phyloP scores from a whole-genome alignment of 805 yeast genomes.

The Candida xyloterini region DNA sequence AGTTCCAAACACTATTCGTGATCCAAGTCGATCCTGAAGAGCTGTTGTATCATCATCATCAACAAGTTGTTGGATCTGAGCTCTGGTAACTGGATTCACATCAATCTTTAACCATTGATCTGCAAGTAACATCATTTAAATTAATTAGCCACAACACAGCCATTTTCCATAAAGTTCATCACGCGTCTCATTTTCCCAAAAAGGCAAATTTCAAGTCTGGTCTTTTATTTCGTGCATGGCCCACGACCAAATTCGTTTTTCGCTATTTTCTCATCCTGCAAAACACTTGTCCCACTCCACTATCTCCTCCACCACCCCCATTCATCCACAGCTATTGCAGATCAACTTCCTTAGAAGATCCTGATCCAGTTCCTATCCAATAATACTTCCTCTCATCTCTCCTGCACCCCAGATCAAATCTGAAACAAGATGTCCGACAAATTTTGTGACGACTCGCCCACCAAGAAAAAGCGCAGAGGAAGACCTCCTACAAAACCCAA shows the following conservation, averaged over 20 bases:
- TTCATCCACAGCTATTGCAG: neutral
- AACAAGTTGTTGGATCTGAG: slow-evolving; percentile 51
- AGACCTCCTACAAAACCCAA: slow-evolving; percentile 29
- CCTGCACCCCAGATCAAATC: neutral
- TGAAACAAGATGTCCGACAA: slow-evolving; percentile 18
- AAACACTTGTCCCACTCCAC: neutral
- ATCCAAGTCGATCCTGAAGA: slow-evolving; percentile 49
- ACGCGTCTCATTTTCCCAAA: slow-evolving; percentile 6
- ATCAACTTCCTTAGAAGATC: neutral
- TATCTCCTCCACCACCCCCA: slow-evolving; percentile 1
- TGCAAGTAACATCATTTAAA: slow-evolving; percentile 22
- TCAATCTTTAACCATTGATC: slow-evolving; percentile 40
- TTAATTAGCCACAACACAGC: too few species aligned
- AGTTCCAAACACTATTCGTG: slow-evolving; percentile 83
- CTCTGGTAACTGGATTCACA: slow-evolving; percentile 41
- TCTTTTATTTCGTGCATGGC: slow-evolving; percentile 1
- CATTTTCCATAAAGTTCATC: too few species aligned
- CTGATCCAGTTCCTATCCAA: neutral
- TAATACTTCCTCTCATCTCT: neutral
- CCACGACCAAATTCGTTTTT: slow-evolving; percentile 8
- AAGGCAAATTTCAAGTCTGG: slow-evolving; percentile 8
- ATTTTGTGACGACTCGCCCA: slow-evolving; percentile 21
- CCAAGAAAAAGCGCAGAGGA: slow-evolving; percentile 29
- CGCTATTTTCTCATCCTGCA: slow-evolving; percentile 8
- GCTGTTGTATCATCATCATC: slow-evolving; percentile 36